phyloP scores from a whole-genome alignment of 1,139 yeast genomes.

The Keqinozyma sinolaborantium region DNA sequence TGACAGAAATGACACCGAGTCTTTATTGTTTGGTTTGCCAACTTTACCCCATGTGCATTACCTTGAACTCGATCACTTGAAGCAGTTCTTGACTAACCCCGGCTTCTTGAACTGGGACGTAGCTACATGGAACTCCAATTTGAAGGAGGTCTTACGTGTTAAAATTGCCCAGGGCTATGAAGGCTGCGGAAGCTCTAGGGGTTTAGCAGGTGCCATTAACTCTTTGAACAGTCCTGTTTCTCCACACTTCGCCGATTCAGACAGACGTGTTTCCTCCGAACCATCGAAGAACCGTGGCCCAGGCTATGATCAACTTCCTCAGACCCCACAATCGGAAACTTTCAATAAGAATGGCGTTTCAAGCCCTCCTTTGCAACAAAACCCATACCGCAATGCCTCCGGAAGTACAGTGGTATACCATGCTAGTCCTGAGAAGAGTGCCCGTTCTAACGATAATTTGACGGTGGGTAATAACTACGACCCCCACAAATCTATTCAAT shows the following conservation, averaged over 20 bases:
- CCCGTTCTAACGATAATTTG: conserved; percentile 12
- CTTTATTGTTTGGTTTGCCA: conserved; percentile 87
- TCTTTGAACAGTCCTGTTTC: conserved; percentile 34
- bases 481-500: conserved; percentile 34
- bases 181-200: conserved; percentile 76
- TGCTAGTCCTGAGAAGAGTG: conserved; percentile 6
- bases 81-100: conserved; percentile 15
- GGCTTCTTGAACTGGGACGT: conserved; percentile 55
- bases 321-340: not conserved
- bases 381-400: conserved; percentile 4
- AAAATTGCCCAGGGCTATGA: conserved; percentile 73
- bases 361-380: conserved; percentile 1
- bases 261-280: not conserved
- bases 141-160: conserved; percentile 59
- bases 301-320: conserved; percentile 1
- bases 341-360: not conserved
- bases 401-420: conserved; percentile 6
- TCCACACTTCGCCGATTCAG: not conserved
- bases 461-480: conserved; percentile 6
- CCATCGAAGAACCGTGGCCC: not conserved
- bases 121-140: conserved; percentile 62
- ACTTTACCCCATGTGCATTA: conserved; percentile 87
- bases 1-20: conserved; percentile 73
- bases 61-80: conserved; percentile 39
- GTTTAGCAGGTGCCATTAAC: conserved; percentile 55